Conservation (phyloP, 208 protist genomes). For the Leishmania braziliensis region DNA sequence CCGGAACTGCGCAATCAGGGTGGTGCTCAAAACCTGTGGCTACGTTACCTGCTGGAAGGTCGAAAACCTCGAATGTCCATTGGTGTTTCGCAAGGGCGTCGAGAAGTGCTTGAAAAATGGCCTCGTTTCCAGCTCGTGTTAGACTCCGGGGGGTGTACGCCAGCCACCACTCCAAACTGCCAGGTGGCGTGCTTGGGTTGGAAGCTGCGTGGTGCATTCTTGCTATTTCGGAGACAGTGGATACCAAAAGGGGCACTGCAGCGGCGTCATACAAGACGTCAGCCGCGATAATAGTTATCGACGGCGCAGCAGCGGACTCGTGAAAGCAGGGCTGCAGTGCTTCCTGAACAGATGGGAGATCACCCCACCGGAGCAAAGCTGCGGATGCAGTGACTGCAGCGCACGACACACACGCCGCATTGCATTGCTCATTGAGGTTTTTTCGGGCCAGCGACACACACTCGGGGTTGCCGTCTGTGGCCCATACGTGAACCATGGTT, state of each 20-base stretch:
- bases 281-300: conserved; percentile 32
- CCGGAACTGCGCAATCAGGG: conserved; percentile 2
- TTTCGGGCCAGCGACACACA: conserved; percentile 29
- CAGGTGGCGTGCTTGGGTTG: background rate
- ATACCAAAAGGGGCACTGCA: conserved; percentile 36
- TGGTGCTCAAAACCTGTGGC: conserved; percentile 25
- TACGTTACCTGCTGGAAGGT: conserved; percentile 8
- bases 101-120: conserved; percentile 27
- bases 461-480: conserved; percentile 40
- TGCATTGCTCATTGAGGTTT: conserved; percentile 35
- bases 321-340: background rate
- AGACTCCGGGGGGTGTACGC: conserved; percentile 45
- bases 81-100: conserved; percentile 2
- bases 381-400: conserved; percentile 2
- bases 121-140: conserved; percentile 31
- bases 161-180: conserved; percentile 34
- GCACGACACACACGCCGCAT: background rate
- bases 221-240: conserved; percentile 21
- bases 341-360: background rate
- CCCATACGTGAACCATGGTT: conserved; percentile 12
- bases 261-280: conserved; percentile 41
- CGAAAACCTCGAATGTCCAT: conserved; percentile 13
- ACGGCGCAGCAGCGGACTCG: background rate
- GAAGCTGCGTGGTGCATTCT: background rate
- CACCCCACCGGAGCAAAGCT: conserved; percentile 28